Percentiles rank a stretch among this genome's conserved stretches.
Evolutionary conservation across 2,329 filamentous ascomycete genomes (phyloP).

Genomic region (Magnaporthiopsis rhizophila): DNA sequence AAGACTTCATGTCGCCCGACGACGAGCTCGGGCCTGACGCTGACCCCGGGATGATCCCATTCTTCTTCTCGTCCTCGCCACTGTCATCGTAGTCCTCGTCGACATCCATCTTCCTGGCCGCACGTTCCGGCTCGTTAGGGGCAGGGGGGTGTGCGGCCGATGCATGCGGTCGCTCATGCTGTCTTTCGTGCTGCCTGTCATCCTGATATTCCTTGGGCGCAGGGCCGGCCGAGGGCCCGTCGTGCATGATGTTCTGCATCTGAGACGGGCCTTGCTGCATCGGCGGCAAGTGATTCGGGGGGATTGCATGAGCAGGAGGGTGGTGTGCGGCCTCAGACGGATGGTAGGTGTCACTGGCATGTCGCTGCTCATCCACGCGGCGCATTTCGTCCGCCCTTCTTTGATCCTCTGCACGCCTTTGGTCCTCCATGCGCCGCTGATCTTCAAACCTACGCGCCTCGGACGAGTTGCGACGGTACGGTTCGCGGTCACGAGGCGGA

Average conservation of each 20-base stretch:
- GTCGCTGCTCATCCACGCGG: constrained; percentile 53
- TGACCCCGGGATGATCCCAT: constrained; percentile 34
- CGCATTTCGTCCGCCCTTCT: constrained; percentile 50
- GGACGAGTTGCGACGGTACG: constrained; percentile 70
- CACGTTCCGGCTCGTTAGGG: constrained; percentile 67
- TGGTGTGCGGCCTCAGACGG: constrained; percentile 91
- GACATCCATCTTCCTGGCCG: constrained; percentile 90
- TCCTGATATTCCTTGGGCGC: constrained; percentile 45
- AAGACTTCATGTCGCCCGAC: constrained; percentile 42
- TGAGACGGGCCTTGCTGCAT: constrained; percentile 50
- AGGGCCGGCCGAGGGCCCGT: constrained; percentile 36
- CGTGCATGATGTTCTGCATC: constrained; percentile 44
- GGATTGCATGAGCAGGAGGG: constrained; percentile 52
- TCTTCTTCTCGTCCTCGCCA: constrained; percentile 74
- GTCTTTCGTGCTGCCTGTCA: constrained; percentile 37
- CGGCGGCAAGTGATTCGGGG: constrained; percentile 48
- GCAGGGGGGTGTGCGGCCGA: constrained; percentile 34
- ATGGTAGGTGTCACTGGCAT: constrained; percentile 73
- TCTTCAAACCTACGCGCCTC: constrained; percentile 61
- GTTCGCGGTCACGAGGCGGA: constrained; percentile 59
- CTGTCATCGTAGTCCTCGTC: constrained; percentile 98
- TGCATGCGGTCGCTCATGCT: neutral
- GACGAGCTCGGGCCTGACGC: constrained; percentile 32
- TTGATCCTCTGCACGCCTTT: constrained; percentile 43
- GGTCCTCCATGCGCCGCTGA: constrained; percentile 50